Percentiles rank a stretch among this genome's conserved stretches.
Conservation (phyloP, 768 basidiomycete genomes). For the Trametes elegans region DNA sequence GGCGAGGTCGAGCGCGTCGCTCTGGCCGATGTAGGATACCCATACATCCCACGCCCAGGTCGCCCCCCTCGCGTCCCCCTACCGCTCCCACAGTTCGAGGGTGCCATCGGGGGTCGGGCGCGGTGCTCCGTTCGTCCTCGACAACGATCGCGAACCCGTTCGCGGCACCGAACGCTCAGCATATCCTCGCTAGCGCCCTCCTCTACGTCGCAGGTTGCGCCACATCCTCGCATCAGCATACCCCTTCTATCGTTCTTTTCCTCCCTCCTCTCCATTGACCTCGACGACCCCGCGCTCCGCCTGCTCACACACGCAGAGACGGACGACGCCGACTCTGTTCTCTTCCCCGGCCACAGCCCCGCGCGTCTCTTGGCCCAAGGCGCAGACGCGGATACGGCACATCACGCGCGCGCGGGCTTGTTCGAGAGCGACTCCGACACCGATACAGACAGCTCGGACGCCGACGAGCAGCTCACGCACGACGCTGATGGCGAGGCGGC, state of each 20-base stretch:
- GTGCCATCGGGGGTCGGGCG: background rate
- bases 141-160: slow-evolving; percentile 15
- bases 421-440: background rate
- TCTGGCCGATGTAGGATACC: slow-evolving; percentile 15
- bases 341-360: slow-evolving; percentile 32
- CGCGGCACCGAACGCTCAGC: slow-evolving; percentile 11
- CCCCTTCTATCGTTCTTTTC: slow-evolving; percentile 39
- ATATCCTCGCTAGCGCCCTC: slow-evolving; percentile 5
- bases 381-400: no score
- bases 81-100: background rate
- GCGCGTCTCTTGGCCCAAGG: slow-evolving; percentile 5
- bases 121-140: background rate
- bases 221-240: slow-evolving; percentile 34
- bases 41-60: background rate
- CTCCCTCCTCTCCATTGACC: slow-evolving; percentile 36
- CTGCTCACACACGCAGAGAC: slow-evolving; percentile 34
- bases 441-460: background rate
- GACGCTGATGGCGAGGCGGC: background rate
- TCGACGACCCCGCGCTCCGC: slow-evolving; percentile 39
- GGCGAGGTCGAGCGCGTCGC: slow-evolving; percentile 21
- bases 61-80: background rate
- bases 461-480: background rate
- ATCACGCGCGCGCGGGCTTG: background rate
- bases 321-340: slow-evolving; percentile 27
- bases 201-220: slow-evolving; percentile 3